A percentile compares a stretch with the other conserved stretches of the same genome.
Evolutionary conservation across 2,329 filamentous ascomycete species (phyloP).

Genomic region (Fusarium graminum): DNA sequence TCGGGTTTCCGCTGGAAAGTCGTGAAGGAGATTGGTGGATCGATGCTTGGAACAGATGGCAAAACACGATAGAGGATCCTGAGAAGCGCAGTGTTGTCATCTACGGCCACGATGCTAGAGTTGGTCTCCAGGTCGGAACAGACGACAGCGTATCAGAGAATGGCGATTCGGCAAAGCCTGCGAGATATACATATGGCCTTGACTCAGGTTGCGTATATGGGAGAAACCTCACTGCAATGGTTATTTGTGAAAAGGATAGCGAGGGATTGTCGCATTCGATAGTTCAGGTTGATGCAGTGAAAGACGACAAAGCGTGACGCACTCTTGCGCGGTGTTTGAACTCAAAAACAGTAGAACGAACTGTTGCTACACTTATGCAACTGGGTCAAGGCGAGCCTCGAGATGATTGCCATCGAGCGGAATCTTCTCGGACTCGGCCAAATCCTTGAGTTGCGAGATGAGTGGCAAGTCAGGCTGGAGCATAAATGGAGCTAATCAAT

Average conservation of each 20-base stretch:
- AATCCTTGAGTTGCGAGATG: too few species aligned
- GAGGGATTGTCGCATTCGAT: constrained; percentile 26
- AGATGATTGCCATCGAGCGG: too few species aligned
- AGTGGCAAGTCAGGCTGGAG: too few species aligned
- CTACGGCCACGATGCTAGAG: constrained; percentile 85
- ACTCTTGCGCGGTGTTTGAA: too few species aligned
- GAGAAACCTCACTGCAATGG: constrained; percentile 33
- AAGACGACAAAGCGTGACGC: not conserved
- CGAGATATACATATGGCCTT: constrained; percentile 80
- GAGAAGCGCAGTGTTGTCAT: constrained; percentile 71
- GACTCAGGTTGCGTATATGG: constrained; percentile 85
- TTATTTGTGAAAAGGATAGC: constrained; percentile 2
- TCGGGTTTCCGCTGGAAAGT: constrained; percentile 28
- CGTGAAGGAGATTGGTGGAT: constrained; percentile 37
- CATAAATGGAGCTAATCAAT: too few species aligned
- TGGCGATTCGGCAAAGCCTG: not conserved
- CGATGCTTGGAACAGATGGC: constrained; percentile 39
- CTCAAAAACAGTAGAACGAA: too few species aligned
- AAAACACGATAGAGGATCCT: constrained; percentile 22
- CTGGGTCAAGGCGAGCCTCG: too few species aligned
- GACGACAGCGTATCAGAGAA: not conserved
- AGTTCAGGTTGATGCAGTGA: constrained; percentile 22
- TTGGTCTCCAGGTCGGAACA: constrained; percentile 65
- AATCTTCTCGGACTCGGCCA: too few species aligned
- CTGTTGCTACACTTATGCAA: too few species aligned